These are phyloP conservation scores for Camptophora hylomeconis DNA, from an alignment of 2,329 filamentous ascomycete species.

Conservation along the genomic window DNA sequence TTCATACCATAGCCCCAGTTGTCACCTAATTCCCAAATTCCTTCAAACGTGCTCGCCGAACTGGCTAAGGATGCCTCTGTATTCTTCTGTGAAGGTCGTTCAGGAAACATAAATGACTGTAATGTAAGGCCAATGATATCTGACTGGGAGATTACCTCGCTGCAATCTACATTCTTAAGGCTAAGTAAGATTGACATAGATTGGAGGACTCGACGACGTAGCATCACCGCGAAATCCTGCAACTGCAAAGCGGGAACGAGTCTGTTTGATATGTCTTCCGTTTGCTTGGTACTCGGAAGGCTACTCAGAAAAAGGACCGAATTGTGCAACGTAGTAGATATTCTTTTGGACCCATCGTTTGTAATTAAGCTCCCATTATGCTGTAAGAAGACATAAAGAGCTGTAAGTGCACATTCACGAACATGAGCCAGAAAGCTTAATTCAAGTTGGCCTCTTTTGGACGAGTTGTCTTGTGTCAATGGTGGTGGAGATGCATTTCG, in stretches of 20 bases:
- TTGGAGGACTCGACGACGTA: constrained; percentile 80
- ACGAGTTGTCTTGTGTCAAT: constrained; percentile 79
- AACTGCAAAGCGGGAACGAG: constrained; percentile 77
- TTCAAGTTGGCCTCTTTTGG: constrained; percentile 71
- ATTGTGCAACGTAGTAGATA: constrained; percentile 89
- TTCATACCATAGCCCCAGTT: constrained; percentile 92
- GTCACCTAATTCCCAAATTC: constrained; percentile 86
- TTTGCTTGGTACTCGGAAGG: constrained; percentile 68
- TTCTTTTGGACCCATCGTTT: constrained; percentile 82
- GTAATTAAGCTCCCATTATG: constrained; percentile 88
- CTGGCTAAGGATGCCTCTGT: constrained; percentile 85
- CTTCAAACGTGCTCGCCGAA: constrained; percentile 80
- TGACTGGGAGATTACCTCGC: constrained; percentile 76
- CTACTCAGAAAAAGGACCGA: constrained; percentile 81
- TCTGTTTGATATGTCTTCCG: constrained; percentile 74
- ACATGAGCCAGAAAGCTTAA: constrained; percentile 90
- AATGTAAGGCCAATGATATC: constrained; percentile 83
- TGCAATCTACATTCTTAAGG: constrained; percentile 70
- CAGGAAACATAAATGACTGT: constrained; percentile 83
- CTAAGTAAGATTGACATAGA: constrained; percentile 89
- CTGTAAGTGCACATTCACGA: constrained; percentile 82
- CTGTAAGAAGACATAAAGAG: constrained; percentile 80
- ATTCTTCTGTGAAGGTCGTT: constrained; percentile 70
- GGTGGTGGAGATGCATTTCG: constrained; percentile 94
- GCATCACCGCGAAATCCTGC: constrained; percentile 83